These are phyloP conservation scores for Mycena indigotica DNA, from an alignment of 768 basidiomycete genomes.

Conservation along the genomic window DNA sequence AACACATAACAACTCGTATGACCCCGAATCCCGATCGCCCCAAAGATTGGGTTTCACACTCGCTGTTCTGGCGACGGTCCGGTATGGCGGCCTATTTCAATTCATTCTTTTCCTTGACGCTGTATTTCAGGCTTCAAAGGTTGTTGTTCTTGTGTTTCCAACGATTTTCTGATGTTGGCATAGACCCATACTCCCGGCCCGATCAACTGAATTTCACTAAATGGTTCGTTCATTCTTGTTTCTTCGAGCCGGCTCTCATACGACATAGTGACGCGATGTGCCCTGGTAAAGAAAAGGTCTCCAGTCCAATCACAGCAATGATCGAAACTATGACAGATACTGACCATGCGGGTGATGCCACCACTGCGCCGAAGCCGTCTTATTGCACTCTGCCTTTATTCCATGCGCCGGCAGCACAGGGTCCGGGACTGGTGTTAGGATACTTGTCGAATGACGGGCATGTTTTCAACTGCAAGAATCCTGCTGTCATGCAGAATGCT, in stretches of 20 bases:
- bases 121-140: slow-evolving; percentile 51
- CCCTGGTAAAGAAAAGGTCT: slow-evolving; percentile 43
- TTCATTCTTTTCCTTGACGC: background rate
- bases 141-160: slow-evolving; percentile 18
- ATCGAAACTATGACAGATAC: no score
- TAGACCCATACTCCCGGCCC: slow-evolving; percentile 56
- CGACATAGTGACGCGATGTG: slow-evolving; percentile 48
- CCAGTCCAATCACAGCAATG: no score
- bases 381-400: slow-evolving; percentile 52
- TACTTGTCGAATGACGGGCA: slow-evolving; percentile 57
- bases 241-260: background rate
- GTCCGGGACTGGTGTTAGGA: slow-evolving; percentile 38
- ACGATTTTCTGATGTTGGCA: background rate
- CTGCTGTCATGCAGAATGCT: slow-evolving; percentile 46
- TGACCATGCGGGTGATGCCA: slow-evolving; percentile 44
- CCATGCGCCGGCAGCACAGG: slow-evolving; percentile 38
- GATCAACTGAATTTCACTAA: slow-evolving; percentile 49
- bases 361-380: slow-evolving; percentile 42
- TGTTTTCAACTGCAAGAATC: slow-evolving; percentile 50
- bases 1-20: slow-evolving; percentile 48
- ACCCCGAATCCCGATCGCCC: slow-evolving; percentile 46
- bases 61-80: slow-evolving; percentile 58
- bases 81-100: slow-evolving; percentile 39
- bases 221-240: slow-evolving; percentile 40
- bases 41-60: slow-evolving; percentile 60